Evolutionary conservation across 2,329 filamentous ascomycete genomes (phyloP).

Genomic region (Trichothecium roseum): DNA sequence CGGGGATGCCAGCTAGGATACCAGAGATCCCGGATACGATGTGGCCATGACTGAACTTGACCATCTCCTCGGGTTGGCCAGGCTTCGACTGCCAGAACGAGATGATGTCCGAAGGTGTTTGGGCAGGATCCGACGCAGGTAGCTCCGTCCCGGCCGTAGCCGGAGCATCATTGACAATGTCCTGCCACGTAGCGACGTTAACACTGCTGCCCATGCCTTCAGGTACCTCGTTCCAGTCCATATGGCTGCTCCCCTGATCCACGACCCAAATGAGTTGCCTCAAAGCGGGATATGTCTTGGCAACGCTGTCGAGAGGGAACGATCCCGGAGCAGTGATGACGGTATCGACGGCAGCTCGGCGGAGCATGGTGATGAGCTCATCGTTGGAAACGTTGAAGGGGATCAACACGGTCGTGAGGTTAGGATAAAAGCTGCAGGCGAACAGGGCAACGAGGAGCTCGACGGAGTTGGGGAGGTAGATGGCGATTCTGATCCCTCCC

Average conservation of each 20-base stretch:
- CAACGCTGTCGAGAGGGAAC: constrained; percentile 68
- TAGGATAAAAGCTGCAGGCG: constrained; percentile 75
- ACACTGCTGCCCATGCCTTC: constrained; percentile 63
- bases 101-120: constrained; percentile 44
- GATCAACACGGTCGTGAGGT: constrained; percentile 71
- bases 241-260: constrained; percentile 78
- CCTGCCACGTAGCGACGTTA: constrained; percentile 86
- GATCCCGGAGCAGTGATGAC: constrained; percentile 77
- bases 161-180: constrained; percentile 65
- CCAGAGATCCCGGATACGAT: constrained; percentile 79
- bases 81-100: constrained; percentile 55
- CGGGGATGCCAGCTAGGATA: constrained; percentile 66
- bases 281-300: constrained; percentile 58
- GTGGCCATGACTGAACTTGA: constrained; percentile 74
- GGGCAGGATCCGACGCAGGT: constrained; percentile 44
- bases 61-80: constrained; percentile 52
- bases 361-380: constrained; percentile 60
- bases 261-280: constrained; percentile 85
- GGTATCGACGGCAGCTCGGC: constrained; percentile 64
- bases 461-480: constrained; percentile 88
- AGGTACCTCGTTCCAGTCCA: constrained; percentile 91
- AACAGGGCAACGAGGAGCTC: constrained; percentile 78
- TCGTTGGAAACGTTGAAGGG: constrained; percentile 70
- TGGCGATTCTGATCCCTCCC: constrained; percentile 65
- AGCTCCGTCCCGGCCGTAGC: constrained; percentile 49